Evolutionary conservation across 495 filamentous ascomycete genomes (phyloP).

Genomic region (Chlorociboria aeruginascens): DNA sequence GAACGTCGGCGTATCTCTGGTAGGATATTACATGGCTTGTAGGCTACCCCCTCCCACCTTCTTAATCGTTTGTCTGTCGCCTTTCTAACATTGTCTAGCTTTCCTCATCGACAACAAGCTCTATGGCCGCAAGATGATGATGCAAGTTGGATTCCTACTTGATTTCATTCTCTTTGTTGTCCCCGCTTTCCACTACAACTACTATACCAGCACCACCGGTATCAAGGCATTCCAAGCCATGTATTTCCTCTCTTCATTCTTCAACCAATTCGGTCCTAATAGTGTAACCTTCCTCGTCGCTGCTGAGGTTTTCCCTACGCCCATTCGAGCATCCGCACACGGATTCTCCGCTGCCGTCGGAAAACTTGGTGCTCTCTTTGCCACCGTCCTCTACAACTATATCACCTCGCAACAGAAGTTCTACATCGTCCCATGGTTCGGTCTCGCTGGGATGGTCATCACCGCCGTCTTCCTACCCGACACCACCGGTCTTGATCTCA

Average conservation of each 20-base stretch:
- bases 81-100: background rate
- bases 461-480: slow-evolving; percentile 78
- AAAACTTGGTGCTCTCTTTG: slow-evolving; percentile 74
- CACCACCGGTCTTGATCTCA: slow-evolving; percentile 84
- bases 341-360: slow-evolving; percentile 77
- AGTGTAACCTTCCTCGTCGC: slow-evolving; percentile 84
- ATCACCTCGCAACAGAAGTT: slow-evolving; percentile 68
- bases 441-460: slow-evolving; percentile 64
- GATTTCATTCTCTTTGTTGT: slow-evolving; percentile 80
- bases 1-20: slow-evolving; percentile 73
- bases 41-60: background rate
- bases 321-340: slow-evolving; percentile 82
- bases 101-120: slow-evolving; percentile 37
- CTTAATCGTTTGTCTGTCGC: background rate
- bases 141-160: slow-evolving; percentile 77
- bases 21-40: slow-evolving; percentile 59
- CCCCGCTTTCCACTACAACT: slow-evolving; percentile 71
- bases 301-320: slow-evolving; percentile 82
- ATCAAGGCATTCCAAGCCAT: slow-evolving; percentile 81
- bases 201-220: slow-evolving; percentile 51
- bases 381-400: slow-evolving; percentile 79
- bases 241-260: slow-evolving; percentile 72
- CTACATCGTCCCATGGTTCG: slow-evolving; percentile 86
- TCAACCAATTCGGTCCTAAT: slow-evolving; percentile 95
- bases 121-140: slow-evolving; percentile 86